Percentiles rank a stretch among this genome's conserved stretches.
Evolutionary conservation across 192 early-diverging fungal genomes (phyloP).

Genomic region (Bifiguratus adelaidae): DNA sequence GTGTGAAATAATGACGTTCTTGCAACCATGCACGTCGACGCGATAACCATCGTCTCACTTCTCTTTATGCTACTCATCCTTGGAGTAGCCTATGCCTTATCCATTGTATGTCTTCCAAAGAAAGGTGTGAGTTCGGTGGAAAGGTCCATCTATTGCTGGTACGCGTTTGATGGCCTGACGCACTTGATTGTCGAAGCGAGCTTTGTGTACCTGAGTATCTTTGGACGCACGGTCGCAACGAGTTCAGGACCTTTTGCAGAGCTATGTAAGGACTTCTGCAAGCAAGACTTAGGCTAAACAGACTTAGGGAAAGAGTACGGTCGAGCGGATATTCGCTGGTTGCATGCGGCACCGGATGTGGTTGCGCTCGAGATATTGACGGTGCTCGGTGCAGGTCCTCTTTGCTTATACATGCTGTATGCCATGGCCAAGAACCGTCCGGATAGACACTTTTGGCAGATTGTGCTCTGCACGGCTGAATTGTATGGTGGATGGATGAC

Average conservation of each 20-base stretch:
- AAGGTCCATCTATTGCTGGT: conserved; percentile 11
- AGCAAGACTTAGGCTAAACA: neutral
- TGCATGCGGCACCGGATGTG: conserved; percentile 11
- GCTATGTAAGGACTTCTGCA: conserved; percentile 9
- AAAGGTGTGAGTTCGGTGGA: conserved; percentile 2
- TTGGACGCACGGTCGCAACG: conserved; percentile 10
- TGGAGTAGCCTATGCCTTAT: conserved; percentile 1
- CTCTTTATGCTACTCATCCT: conserved; percentile 6
- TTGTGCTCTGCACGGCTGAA: conserved; percentile 13
- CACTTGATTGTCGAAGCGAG: conserved; percentile 21
- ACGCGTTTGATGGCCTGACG: conserved; percentile 14
- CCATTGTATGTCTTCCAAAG: conserved; percentile 1
- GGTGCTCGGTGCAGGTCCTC: conserved; percentile 6
- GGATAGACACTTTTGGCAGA: conserved; percentile 10
- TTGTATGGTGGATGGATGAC: conserved; percentile 22
- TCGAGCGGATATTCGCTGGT: conserved; percentile 18
- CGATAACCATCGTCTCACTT: conserved; percentile 7
- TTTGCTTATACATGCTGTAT: conserved; percentile 8
- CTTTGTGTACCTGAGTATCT: conserved; percentile 13
- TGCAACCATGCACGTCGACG: neutral
- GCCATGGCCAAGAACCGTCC: conserved; percentile 7
- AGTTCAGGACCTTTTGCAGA: conserved; percentile 9
- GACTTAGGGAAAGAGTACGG: conserved; percentile 22
- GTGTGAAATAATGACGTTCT: no score
- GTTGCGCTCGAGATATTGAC: conserved; percentile 18